phyloP scores from a whole-genome alignment of 2,329 filamentous ascomycete species.

The Amesomyces nigricolor region DNA sequence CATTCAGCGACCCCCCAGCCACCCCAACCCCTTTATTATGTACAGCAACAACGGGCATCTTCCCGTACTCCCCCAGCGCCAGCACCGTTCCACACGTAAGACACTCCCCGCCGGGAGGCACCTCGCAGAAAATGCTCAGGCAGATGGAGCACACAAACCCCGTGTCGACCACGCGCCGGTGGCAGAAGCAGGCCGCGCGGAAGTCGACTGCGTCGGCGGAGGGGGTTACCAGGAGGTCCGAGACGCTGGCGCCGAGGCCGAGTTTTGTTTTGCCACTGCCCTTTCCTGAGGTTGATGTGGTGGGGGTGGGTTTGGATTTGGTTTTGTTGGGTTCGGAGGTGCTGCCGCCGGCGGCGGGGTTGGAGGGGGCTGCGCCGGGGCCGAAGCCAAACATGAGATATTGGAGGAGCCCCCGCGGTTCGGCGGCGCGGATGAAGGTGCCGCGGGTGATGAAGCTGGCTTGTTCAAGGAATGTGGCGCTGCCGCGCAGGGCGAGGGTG shows the following conservation, averaged over 20 bases:
- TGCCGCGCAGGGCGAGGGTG: constrained; percentile 77
- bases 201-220: constrained; percentile 89
- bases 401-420: constrained; percentile 70
- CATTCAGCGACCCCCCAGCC: neutral
- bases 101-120: constrained; percentile 59
- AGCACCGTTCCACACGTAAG: constrained; percentile 78
- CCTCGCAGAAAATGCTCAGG: constrained; percentile 82
- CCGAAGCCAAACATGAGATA: constrained; percentile 91
- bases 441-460: constrained; percentile 61
- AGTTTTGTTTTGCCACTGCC: constrained; percentile 19
- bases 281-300: constrained; percentile 19
- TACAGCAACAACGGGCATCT: constrained; percentile 59
- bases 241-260: constrained; percentile 19
- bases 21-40: neutral
- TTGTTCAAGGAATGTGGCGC: constrained; percentile 91
- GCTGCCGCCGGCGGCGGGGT: constrained; percentile 9
- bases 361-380: constrained; percentile 31
- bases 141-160: constrained; percentile 97
- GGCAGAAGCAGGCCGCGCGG: constrained; percentile 96
- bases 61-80: constrained; percentile 68
- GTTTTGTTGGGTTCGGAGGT: constrained; percentile 2
- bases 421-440: constrained; percentile 47
- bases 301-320: neutral
- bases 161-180: constrained; percentile 81
- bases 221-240: constrained; percentile 63